Base-by-base conservation (phyloP, 1,139 yeast genomes). In the Taiozyma sp. region DNA sequence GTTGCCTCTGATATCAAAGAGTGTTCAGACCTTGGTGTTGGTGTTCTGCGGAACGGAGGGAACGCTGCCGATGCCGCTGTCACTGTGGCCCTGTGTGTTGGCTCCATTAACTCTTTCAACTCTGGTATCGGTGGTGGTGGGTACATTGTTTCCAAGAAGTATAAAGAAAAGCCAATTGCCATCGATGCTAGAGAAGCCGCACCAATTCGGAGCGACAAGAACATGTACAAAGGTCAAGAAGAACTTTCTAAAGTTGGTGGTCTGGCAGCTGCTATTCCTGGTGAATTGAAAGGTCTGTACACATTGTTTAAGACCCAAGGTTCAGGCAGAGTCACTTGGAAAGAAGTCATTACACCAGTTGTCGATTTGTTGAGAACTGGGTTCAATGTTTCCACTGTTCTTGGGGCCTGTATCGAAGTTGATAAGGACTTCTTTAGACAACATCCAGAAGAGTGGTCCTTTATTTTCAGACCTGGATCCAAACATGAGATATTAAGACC, bases 101-200 rank as follows among this genome's bases (percentile, higher is more conserved):
- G 98, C 2, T 76, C 89, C 51, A 70, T 89, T 43, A 88, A 89
- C 64, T 83, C 91, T 54, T 91, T 83, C 64, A 85, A 92, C 46
- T 83, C 95, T 4, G 98, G 99, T 0, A 82, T 92, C 47, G 99
- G 99, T 2, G 99, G 98, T 4, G 97, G 97, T 10, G 88, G 87
- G 0, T 89, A 79, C 62, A 85, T 88, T 46, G 76, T 87, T 1
- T 80, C 87, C 45, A 74, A 79, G 43, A 65, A 61, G 43, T 66
- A 69, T 30, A 67, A 70, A 40, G 76, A 75, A 7, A 74, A 75
- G 2, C 76, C 83, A 8, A 57, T 84, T n/a, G 73, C 84, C 34
- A 82, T 91, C 43, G 96, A 93, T 70, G 96, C 96, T 43, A 72
- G 98, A 56, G 99, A 93, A 67, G 79, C 78, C 72, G 97, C 98